Base-by-base conservation (phyloP, 140 eudicot species). In the Bidens hawaiensis region DNA sequence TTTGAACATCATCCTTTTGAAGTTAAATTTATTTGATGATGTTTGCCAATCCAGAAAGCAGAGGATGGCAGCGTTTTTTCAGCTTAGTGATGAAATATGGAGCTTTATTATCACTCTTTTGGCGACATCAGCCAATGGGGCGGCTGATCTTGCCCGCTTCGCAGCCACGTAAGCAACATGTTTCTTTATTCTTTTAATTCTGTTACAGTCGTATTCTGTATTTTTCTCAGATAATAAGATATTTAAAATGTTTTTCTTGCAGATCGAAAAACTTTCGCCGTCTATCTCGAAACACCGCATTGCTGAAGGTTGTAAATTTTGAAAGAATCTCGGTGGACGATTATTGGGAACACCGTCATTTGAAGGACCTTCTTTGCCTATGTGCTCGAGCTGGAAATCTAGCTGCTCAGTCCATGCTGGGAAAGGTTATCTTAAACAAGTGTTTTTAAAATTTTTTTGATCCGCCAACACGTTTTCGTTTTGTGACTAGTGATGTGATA, bases 301-400 rank as follows among this genome's bases (percentile, higher is more conserved):
- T 66, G 21, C 22, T 66, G 19, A 51, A 66, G 21, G 41, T 4
- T 17, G 71, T 66, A 27, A 66, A 16, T 26, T 52, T 66, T 36
- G 11, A 24, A 11, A 15, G 26, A 9, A 25, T 41, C n/a, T 12
- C 40, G 1, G 40, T 27, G 3, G 62, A 65, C 0, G 25, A 65
- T 34, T 65, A 10, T 23, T 23, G 10, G 27, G 62, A 6, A 13
- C 71, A 65, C 24, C 71, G 5, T 23, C 5, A 51, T 36, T 1
- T 15, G 25, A 22, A 51, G 2, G 62, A 12, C 51, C 52, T 52
- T 31, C 52, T 66, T 66, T 52, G 71, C 49, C 34, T 34, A 2
- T 36, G 71, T 24, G 71, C 71, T 5, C 53, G 61, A n/a, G 71
- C 61, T 66, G 62, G 62, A 51, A 66, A 66, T 66, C 12, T 19